Evolutionary conservation across 768 basidiomycete species (phyloP), one percentile per base, ranked within the genome.

Genomic region (Russula sp.): DNA sequence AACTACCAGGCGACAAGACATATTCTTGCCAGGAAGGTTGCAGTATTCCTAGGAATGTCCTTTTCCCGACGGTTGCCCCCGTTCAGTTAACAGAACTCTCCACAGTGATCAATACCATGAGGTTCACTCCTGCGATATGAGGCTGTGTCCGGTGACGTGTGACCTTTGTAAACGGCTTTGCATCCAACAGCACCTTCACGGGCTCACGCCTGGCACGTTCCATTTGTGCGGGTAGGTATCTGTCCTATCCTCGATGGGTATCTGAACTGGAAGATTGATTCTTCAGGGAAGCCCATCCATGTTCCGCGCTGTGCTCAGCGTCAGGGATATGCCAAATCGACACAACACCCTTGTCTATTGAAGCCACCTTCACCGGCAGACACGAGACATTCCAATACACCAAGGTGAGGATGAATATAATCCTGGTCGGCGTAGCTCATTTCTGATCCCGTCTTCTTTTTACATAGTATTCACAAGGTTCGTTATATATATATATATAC

Each of bases 381-480:
- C 81, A 85, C 56, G 82, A 84, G 65, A 82, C 80, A 0, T 87
- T 85, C 66, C 79, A 83, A 66, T 87, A 84, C 56, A 87, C 85
- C 0, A 86, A 86, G 76, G 85, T 27, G 27, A 2, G 27, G 27
- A 27, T 82, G 52, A 32, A 70, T 65, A 14, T n/a, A 8, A 10
- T 39, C 3, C 11, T n/a, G 11, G 27, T 4, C n/a, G 14, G 2
- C 4, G 8, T 39, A 7, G 18, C 14, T 7, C 8, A 6, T 53
- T 16, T 31, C 44, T 63, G 18, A 54, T 8, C 27, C 20, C 7
- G n/a, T 37, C 20, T n/a, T 34, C n/a, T 49, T 16, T n/a, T 9
- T 45, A 31, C n/a, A 0, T 48, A 84, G 84, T 84, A 83, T 68
- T 75, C 79, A 2, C 84, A 84, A 75, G 80, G 82, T 82, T 57